A percentile compares a stretch with the other conserved stretches of the same genome.
Conservation (phyloP, 768 basidiomycete genomes). For the Dictyophora rubrovolvata region DNA sequence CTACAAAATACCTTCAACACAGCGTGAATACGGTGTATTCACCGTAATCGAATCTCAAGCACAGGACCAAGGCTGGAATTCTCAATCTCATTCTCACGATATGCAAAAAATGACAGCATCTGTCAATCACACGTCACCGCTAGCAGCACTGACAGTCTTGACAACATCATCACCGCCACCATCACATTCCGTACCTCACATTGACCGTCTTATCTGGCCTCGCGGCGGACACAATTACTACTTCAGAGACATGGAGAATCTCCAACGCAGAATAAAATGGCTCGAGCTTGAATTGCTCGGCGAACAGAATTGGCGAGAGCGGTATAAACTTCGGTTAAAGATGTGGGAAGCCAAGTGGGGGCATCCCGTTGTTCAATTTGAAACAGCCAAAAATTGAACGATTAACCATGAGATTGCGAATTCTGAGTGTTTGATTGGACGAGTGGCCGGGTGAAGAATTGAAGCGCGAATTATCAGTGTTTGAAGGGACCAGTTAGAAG, state of each 20-base stretch:
- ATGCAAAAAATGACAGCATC: neutral
- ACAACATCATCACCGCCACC: neutral
- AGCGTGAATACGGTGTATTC: constrained; percentile 40
- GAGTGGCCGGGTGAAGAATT: neutral
- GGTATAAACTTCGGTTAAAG: constrained; percentile 21
- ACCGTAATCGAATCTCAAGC: constrained; percentile 10
- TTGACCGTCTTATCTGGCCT: constrained; percentile 19
- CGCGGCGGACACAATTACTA: constrained; percentile 58
- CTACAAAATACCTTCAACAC: constrained; percentile 35
- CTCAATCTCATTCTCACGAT: constrained; percentile 19
- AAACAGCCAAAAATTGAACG: neutral
- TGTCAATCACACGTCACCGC: neutral
- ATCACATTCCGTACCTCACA: no score
- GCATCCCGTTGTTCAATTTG: neutral
- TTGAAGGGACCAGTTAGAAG: neutral
- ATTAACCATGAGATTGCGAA: neutral
- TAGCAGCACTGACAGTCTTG: neutral
- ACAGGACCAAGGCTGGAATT: constrained; percentile 11
- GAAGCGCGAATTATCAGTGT: neutral
- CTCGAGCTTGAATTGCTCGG: constrained; percentile 23
- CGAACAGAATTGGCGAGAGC: constrained; percentile 33
- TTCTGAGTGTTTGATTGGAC: neutral
- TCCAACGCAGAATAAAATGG: constrained; percentile 33
- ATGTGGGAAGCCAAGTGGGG: constrained; percentile 6
- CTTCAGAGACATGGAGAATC: constrained; percentile 41